Base-by-base conservation (phyloP, 208 protist species). In the Crithidia thermophila region DNA sequence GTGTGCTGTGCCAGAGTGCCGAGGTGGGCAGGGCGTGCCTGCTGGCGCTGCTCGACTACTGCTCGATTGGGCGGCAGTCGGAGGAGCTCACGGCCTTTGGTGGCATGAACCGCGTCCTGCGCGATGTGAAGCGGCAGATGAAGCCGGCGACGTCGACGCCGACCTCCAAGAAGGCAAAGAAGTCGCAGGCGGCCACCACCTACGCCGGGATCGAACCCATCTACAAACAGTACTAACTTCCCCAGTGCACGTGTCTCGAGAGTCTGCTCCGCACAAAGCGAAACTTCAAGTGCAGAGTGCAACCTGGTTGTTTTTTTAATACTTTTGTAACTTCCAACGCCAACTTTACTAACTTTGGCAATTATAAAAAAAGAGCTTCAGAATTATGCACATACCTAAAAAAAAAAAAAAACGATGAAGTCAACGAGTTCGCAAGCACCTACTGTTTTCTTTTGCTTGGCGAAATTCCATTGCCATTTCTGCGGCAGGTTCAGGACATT, bases 41-140 rank as follows among this genome's bases (percentile, higher is more conserved):
- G 50, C 56, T 91, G 45, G 78, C 90, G 27, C 67, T 96, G 71
- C 68, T 85, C 16, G 87, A 96, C 67, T 96, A 96, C 76, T 93
- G 90, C 45, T 65, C 64, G 10, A 79, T 90, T 16, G 64, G 63
- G 4, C 58, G 66, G 25, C 51, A 25, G 0, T 87, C 83, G n/a
- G 57, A 71, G 1, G 77, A 83, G 58, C 72, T 93, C 30, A 59
- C 27, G 21, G 51, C 53, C 14, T 85, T 88, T 50, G 85, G 87
- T 20, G 90, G 84, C 10, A 84, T 93, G 77, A 78, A 80, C 23
- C 71, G 76, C 5, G 74, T 85, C 21, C 69, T 96, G 52, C 58
- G 67, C 3, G 87, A 92, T 67, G 77, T 89, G 43, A 96, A 88
- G 75, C 77, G 77, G 4, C 49, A 62, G 23, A 74, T 84, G 49